Conservation (phyloP, 805 yeast genomes). For the Lachancea waltii region DNA sequence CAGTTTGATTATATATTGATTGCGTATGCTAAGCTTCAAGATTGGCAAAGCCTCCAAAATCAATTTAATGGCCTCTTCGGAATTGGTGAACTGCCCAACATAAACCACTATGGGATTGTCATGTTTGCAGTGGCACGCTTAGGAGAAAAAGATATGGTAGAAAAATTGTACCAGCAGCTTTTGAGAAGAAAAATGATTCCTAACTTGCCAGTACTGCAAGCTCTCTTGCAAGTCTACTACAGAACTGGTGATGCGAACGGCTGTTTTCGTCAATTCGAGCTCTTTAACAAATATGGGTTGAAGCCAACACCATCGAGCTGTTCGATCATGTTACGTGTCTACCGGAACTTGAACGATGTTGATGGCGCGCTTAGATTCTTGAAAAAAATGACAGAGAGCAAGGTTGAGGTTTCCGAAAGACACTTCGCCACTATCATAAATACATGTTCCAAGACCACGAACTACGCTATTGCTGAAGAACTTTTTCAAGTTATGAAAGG, state of each 20-base stretch:
- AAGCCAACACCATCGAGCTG: constrained; percentile 25
- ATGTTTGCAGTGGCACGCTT: constrained; percentile 51
- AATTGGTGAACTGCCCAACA: constrained; percentile 46
- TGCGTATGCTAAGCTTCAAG: constrained; percentile 39
- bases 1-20: constrained; percentile 45
- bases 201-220: constrained; percentile 26
- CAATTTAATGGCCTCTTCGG: constrained; percentile 54
- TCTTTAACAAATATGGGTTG: constrained; percentile 26
- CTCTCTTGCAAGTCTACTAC: constrained; percentile 24
- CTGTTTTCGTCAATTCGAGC: constrained; percentile 27
- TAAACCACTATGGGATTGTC: constrained; percentile 51
- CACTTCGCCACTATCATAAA: constrained; percentile 25
- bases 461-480: constrained; percentile 26
- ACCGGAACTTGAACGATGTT: constrained; percentile 22
- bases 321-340: constrained; percentile 25
- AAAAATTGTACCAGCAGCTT: constrained; percentile 44
- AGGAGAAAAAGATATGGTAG: constrained; percentile 45
- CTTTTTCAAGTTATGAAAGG: constrained; percentile 27
- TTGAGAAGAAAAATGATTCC: constrained; percentile 43
- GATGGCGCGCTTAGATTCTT: constrained; percentile 30
- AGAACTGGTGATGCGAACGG: constrained; percentile 19
- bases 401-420: constrained; percentile 18
- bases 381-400: constrained; percentile 23
- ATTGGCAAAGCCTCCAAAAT: constrained; percentile 50
- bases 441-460: constrained; percentile 24